Conservation (phyloP, 192 early-diverging fungal species). For the Coemansia sp. region DNA sequence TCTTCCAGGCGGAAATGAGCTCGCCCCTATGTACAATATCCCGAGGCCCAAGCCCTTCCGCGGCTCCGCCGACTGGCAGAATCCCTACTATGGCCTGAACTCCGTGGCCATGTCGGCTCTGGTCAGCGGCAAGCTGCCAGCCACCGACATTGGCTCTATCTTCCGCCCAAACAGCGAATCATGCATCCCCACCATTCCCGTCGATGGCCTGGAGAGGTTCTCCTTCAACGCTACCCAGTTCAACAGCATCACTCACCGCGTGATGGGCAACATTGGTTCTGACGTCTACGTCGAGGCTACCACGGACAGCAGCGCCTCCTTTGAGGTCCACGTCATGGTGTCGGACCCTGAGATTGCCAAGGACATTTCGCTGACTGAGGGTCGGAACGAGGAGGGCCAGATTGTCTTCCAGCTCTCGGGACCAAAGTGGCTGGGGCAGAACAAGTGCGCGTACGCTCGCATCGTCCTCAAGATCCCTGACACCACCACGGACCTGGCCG, state of each 20-base stretch:
- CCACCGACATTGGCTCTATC: constrained; percentile 8
- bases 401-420: constrained; percentile 39
- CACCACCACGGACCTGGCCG: constrained; percentile 15
- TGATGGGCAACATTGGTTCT: constrained; percentile 38
- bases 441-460: constrained; percentile 43
- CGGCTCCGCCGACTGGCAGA: constrained; percentile 14
- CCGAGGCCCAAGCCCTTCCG: constrained; percentile 3
- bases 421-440: constrained; percentile 39
- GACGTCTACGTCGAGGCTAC: constrained; percentile 36
- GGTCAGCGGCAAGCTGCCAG: constrained; percentile 28
- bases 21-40: not conserved
- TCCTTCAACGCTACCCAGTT: constrained; percentile 32
- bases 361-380: constrained; percentile 31
- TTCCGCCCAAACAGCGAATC: constrained; percentile 17
- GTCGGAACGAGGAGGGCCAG: constrained; percentile 27
- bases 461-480: constrained; percentile 38
- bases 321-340: constrained; percentile 27
- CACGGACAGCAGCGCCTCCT: constrained; percentile 26
- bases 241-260: constrained; percentile 34
- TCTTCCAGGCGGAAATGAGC: not conserved
- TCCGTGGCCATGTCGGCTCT: constrained; percentile 21
- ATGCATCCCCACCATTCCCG: constrained; percentile 40
- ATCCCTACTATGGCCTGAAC: constrained; percentile 23
- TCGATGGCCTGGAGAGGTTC: constrained; percentile 25
- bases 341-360: constrained; percentile 42